These are phyloP conservation scores for Teratosphaeria nubilosa DNA, from an alignment of 2,329 filamentous ascomycete species.

Conservation along the genomic window DNA sequence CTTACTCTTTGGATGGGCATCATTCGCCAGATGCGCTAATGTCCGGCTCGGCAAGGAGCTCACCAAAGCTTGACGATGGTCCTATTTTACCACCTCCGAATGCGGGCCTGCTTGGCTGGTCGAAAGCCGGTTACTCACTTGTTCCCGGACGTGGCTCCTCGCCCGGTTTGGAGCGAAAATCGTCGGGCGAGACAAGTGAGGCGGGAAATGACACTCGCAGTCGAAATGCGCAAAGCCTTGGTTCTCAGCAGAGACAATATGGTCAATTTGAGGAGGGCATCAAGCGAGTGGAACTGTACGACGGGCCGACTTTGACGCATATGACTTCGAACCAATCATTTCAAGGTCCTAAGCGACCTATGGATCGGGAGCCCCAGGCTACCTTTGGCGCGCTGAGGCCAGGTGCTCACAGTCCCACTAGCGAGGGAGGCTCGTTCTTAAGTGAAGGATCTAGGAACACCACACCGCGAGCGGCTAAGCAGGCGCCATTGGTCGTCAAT, in stretches of 20 bases:
- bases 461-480: constrained; percentile 13
- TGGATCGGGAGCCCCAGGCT: constrained; percentile 6
- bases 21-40: constrained; percentile 23
- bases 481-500: constrained; percentile 7
- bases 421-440: constrained; percentile 13
- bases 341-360: constrained; percentile 1
- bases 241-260: constrained; percentile 16
- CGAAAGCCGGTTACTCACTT: constrained; percentile 21
- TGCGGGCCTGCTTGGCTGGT: constrained; percentile 17
- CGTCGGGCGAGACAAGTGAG: constrained; percentile 9
- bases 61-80: constrained; percentile 16
- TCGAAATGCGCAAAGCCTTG: constrained; percentile 10
- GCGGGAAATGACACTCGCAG: constrained; percentile 8
- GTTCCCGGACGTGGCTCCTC: constrained; percentile 20
- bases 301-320: constrained; percentile 1
- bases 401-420: constrained; percentile 14
- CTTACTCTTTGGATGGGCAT: constrained; percentile 22
- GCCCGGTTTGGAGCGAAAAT: constrained; percentile 16
- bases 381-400: constrained; percentile 8
- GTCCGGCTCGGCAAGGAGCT: constrained; percentile 18
- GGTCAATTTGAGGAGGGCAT: constrained; percentile 19
- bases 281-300: constrained; percentile 14
- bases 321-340: constrained; percentile 3
- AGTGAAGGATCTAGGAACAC: constrained; percentile 13
- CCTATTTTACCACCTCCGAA: constrained; percentile 12